phyloP scores from a whole-genome alignment of 306 rosid species.

The Trifolium fragiferum region DNA sequence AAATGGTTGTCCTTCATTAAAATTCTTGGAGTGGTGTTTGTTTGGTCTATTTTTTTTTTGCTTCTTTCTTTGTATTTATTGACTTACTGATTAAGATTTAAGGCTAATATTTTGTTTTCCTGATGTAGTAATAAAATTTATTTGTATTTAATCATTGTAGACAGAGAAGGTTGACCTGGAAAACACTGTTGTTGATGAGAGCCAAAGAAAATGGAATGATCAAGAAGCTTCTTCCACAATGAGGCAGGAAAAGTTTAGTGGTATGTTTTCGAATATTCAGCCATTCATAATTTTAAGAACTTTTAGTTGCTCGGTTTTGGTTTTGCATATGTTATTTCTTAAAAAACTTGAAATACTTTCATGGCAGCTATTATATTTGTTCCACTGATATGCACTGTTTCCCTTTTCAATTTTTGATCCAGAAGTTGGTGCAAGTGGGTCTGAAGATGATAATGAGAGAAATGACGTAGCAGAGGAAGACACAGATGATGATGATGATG shows the following conservation, averaged over 20 bases:
- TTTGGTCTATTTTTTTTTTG: not conserved
- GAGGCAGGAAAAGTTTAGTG: conserved; percentile 79
- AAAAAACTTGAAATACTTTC: conserved; percentile 11
- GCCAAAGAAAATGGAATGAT: conserved; percentile 82
- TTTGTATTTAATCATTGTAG: conserved; percentile 63
- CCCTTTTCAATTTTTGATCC: conserved; percentile 36
- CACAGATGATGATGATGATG: conserved; percentile 80
- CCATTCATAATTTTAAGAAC: conserved; percentile 10
- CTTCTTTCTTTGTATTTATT: not conserved
- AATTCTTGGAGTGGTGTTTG: conserved; percentile 2
- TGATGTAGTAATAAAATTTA: conserved; percentile 36
- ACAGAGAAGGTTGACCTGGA: conserved; percentile 98
- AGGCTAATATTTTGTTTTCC: conserved; percentile 2
- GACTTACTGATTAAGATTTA: conserved; percentile 1
- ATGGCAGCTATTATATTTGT: conserved; percentile 22
- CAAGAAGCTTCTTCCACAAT: conserved; percentile 58
- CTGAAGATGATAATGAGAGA: conserved; percentile 92
- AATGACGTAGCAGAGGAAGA: conserved; percentile 94
- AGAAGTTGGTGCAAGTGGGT: conserved; percentile 80
- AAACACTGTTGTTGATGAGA: conserved; percentile 96
- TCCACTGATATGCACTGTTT: conserved; percentile 17
- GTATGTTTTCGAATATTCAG: conserved; percentile 50
- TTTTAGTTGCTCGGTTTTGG: conserved; percentile 22
- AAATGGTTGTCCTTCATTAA: not conserved
- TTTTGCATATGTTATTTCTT: conserved; percentile 27